Percentiles rank a stretch among this genome's conserved stretches.
Evolutionary conservation across 1,139 yeast species (phyloP).

Genomic region (Suhomyces wounanorum): DNA sequence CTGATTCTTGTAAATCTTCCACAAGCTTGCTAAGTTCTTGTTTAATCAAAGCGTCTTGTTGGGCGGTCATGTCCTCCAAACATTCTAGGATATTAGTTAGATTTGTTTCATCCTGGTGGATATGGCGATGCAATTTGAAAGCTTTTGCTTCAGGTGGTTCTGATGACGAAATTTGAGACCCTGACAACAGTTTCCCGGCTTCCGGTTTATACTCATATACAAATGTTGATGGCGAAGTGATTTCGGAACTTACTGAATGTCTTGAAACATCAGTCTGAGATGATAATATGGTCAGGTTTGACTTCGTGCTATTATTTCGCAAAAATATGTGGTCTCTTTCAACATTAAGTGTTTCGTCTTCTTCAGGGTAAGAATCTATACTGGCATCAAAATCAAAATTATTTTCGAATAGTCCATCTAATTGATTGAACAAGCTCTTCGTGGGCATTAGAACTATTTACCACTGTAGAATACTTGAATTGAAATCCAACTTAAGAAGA

Average conservation of each 20-base stretch:
- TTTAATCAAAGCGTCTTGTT: constrained; percentile 13
- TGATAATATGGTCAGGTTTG: constrained; percentile 14
- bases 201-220: neutral
- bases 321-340: constrained; percentile 9
- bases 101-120: constrained; percentile 14
- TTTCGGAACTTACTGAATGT: constrained; percentile 8
- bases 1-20: constrained; percentile 15
- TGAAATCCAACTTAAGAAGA: neutral
- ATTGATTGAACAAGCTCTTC: constrained; percentile 11
- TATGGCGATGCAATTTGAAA: constrained; percentile 12
- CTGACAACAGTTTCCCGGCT: neutral
- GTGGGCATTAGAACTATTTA: constrained; percentile 9
- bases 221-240: constrained; percentile 6
- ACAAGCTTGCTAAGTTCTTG: constrained; percentile 10
- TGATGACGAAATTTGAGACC: neutral
- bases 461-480: neutral
- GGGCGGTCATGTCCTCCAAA: constrained; percentile 13
- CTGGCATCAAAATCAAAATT: constrained; percentile 8
- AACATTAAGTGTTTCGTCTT: constrained; percentile 3
- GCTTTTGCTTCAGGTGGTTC: neutral
- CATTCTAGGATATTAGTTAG: constrained; percentile 18
- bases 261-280: constrained; percentile 11
- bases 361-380: constrained; percentile 6
- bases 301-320: constrained; percentile 18
- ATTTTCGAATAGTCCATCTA: constrained; percentile 11